Percentiles rank a stretch among this genome's conserved stretches.
These are phyloP conservation scores for Yarrowia sp. DNA, from an alignment of 805 yeast genomes.

Conservation along the genomic window DNA sequence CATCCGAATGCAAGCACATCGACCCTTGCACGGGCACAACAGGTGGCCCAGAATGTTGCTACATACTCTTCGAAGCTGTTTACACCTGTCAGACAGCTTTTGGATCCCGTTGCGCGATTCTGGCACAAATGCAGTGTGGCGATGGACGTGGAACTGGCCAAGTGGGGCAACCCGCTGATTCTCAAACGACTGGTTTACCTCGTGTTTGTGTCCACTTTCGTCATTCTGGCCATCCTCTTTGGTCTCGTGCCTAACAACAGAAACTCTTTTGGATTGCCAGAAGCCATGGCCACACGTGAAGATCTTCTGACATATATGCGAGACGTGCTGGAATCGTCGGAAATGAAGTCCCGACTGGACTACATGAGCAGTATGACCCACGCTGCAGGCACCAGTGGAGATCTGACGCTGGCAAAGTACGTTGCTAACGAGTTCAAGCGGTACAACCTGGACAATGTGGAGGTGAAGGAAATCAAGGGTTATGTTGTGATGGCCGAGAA, in stretches of 20 bases:
- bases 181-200: slow-evolving; percentile 80
- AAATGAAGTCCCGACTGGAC: slow-evolving; percentile 70
- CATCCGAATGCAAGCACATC: slow-evolving; percentile 34
- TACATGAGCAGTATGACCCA: slow-evolving; percentile 85
- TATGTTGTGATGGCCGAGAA: slow-evolving; percentile 71
- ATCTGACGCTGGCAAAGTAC: slow-evolving; percentile 71
- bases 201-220: slow-evolving; percentile 61
- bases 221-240: slow-evolving; percentile 65
- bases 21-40: slow-evolving; percentile 12
- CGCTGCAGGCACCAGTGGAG: slow-evolving; percentile 87
- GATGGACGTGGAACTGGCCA: slow-evolving; percentile 26
- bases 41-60: slow-evolving; percentile 31
- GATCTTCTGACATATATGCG: slow-evolving; percentile 59
- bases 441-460: slow-evolving; percentile 62
- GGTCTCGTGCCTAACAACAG: slow-evolving; percentile 59
- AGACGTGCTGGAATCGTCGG: slow-evolving; percentile 60
- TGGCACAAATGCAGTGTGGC: slow-evolving; percentile 28
- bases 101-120: slow-evolving; percentile 30
- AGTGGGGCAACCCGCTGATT: slow-evolving; percentile 69
- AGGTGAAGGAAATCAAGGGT: slow-evolving; percentile 59
- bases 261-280: slow-evolving; percentile 57
- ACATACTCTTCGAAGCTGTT: slow-evolving; percentile 20
- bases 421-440: slow-evolving; percentile 64
- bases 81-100: slow-evolving; percentile 12
- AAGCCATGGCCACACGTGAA: slow-evolving; percentile 62